These are phyloP conservation scores for Entomortierella beljakovae DNA, from an alignment of 192 early-diverging fungal species.

Conservation along the genomic window DNA sequence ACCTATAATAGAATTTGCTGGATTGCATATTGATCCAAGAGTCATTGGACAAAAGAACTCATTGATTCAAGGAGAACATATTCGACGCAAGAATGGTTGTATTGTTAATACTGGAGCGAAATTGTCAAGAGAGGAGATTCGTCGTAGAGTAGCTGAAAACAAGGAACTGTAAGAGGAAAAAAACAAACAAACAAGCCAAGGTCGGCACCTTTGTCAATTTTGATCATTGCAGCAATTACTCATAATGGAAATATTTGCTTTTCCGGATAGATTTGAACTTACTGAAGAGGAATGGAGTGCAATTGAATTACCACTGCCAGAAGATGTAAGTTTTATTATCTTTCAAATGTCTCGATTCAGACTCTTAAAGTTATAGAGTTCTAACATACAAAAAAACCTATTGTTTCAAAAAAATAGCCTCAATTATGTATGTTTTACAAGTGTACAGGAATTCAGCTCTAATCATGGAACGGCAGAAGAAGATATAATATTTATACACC, in stretches of 20 bases:
- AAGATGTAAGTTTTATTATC: constrained; percentile 66
- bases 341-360: not conserved
- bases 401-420: constrained; percentile 1
- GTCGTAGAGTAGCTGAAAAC: constrained; percentile 74
- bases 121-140: constrained; percentile 80
- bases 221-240: not conserved
- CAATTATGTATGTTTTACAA: constrained; percentile 35
- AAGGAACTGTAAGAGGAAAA: constrained; percentile 70
- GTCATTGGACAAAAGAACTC: constrained; percentile 91
- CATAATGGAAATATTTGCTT: not conserved
- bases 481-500: not conserved
- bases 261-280: constrained; percentile 71
- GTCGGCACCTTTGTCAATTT: not conserved
- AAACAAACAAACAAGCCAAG: not conserved
- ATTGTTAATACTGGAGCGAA: constrained; percentile 94
- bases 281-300: constrained; percentile 72
- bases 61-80: constrained; percentile 80
- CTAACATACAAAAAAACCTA: not conserved
- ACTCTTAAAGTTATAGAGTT: not conserved
- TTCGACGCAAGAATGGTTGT: constrained; percentile 93
- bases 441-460: not conserved
- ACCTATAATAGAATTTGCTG: constrained; percentile 84
- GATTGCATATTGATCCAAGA: constrained; percentile 90
- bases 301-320: constrained; percentile 78
- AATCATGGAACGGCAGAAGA: not conserved